A percentile compares a stretch with the other conserved stretches of the same genome.
These are phyloP conservation scores for Neopestalotiopsis sp. DNA, from an alignment of 2,329 filamentous ascomycete genomes.

Conservation along the genomic window DNA sequence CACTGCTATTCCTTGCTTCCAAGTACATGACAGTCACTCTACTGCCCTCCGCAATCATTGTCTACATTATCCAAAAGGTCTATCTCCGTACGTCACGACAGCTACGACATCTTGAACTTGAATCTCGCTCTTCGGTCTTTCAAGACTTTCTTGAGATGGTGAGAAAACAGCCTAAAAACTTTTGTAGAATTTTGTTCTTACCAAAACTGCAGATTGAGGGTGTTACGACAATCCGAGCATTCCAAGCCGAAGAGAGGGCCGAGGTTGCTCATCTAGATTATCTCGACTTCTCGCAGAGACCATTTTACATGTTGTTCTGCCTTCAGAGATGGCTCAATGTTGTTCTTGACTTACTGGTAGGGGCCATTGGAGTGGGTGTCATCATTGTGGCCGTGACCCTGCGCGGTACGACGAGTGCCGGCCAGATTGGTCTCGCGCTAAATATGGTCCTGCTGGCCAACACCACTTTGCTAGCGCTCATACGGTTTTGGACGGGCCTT, in stretches of 20 bases:
- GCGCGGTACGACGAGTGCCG: conserved; percentile 29
- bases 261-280: conserved; percentile 26
- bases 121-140: conserved; percentile 54
- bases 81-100: conserved; percentile 63
- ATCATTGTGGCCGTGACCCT: conserved; percentile 33
- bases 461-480: conserved; percentile 37
- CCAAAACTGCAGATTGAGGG: conserved; percentile 38
- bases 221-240: conserved; percentile 52
- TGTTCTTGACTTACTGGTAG: conserved; percentile 54
- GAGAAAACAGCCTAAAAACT: conserved; percentile 20
- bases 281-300: conserved; percentile 51
- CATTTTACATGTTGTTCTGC: conserved; percentile 54
- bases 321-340: conserved; percentile 59
- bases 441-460: conserved; percentile 41
- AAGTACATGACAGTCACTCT: conserved; percentile 50
- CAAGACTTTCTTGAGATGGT: conserved; percentile 32
- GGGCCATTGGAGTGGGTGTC: conserved; percentile 45
- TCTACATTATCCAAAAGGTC: conserved; percentile 53
- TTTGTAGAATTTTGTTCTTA: conserved; percentile 16
- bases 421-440: conserved; percentile 40
- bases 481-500: conserved; percentile 38
- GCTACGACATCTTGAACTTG: conserved; percentile 59
- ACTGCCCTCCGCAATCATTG: conserved; percentile 44
- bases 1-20: conserved; percentile 50
- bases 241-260: conserved; percentile 45